These are phyloP conservation scores for Moricandia moricandioides DNA, from an alignment of 345 rosid species.

Conservation along the genomic window DNA sequence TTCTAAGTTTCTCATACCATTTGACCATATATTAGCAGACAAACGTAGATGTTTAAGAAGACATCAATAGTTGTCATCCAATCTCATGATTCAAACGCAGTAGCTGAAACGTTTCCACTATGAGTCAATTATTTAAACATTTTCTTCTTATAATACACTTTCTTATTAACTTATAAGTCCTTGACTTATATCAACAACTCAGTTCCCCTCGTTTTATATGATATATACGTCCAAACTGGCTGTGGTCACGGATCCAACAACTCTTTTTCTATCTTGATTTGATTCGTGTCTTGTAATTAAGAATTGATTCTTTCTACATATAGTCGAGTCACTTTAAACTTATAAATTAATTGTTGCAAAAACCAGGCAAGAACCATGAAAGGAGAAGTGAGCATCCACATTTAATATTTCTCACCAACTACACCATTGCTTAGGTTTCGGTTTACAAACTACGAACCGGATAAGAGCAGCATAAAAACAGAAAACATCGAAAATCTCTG, in stretches of 20 bases:
- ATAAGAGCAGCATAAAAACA: not conserved
- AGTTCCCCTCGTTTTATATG: not conserved
- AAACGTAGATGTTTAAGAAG: not conserved
- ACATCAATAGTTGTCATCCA: not conserved
- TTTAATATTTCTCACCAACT: too few species aligned
- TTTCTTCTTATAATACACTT: not conserved
- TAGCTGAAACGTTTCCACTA: not conserved
- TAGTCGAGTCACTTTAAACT: not conserved
- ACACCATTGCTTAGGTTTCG: not conserved
- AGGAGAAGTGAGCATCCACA: too few species aligned
- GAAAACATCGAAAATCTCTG: not conserved
- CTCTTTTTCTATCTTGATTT: not conserved
- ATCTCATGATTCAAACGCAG: not conserved
- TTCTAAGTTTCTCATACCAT: too few species aligned
- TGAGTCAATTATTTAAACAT: not conserved
- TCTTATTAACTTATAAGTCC: not conserved
- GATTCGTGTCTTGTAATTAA: not conserved
- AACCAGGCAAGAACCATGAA: too few species aligned
- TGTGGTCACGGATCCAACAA: not conserved
- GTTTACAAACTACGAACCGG: not conserved
- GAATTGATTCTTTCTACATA: not conserved
- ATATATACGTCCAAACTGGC: not conserved
- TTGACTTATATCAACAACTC: not conserved
- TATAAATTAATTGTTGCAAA: too few species aligned
- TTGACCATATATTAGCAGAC: too few species aligned